Evolutionary conservation across 164 flowering plant genomes (phyloP).

Genomic region (Macadamia integrifolia): DNA sequence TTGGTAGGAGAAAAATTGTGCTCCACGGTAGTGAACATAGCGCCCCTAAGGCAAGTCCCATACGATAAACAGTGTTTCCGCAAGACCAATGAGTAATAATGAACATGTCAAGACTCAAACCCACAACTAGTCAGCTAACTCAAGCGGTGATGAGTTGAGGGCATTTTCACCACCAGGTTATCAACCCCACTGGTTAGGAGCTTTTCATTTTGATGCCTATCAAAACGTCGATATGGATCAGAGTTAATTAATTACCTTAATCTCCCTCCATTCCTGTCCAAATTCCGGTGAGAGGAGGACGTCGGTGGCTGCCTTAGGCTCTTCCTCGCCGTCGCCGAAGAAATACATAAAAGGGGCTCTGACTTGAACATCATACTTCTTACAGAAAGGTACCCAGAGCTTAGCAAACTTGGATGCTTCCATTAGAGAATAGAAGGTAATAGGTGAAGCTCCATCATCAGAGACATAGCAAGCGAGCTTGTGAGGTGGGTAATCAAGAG

Average conservation of each 20-base stretch:
- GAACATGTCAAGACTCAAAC: too few relatives aligned
- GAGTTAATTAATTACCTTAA: conserved; percentile 33
- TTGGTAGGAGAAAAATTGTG: too few relatives aligned
- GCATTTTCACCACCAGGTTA: too few relatives aligned
- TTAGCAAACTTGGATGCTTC: conserved; percentile 47
- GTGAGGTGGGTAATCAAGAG: conserved; percentile 56
- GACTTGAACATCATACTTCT: conserved; percentile 35
- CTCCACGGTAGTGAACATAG: too few relatives aligned
- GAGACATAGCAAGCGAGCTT: conserved; percentile 68
- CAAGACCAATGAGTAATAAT: too few relatives aligned
- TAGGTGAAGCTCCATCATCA: conserved; percentile 56
- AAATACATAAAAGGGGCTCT: conserved; percentile 66
- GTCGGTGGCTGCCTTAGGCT: not conserved
- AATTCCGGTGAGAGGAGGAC: conserved; percentile 22
- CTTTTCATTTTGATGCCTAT: too few relatives aligned
- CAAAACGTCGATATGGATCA: too few relatives aligned
- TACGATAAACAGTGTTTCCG: too few relatives aligned
- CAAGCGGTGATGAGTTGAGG: too few relatives aligned
- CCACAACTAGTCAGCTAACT: too few relatives aligned
- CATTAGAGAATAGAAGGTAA: conserved; percentile 45
- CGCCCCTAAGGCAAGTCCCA: too few relatives aligned
- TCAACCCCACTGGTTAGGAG: too few relatives aligned
- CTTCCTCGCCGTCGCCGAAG: not conserved
- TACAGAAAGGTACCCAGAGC: conserved; percentile 69
- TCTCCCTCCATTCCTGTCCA: conserved; percentile 29